Conservation (phyloP, 805 yeast species). For the Tetrapisispora nanseiensis region DNA sequence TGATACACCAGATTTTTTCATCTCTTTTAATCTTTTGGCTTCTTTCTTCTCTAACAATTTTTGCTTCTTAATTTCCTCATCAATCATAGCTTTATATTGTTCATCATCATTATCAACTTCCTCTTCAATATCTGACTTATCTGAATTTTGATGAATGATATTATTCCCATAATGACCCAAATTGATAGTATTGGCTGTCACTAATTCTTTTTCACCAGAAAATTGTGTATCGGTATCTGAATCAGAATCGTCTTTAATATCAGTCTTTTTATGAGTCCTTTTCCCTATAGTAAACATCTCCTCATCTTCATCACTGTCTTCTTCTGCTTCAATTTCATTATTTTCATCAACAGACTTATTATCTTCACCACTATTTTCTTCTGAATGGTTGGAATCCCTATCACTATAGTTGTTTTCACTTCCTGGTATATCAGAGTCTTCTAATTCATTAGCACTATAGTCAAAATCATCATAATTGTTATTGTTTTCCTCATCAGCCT, state of each 20-base stretch:
- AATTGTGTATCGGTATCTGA: conserved; percentile 5
- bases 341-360: conserved; percentile 17
- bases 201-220: not conserved
- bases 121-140: conserved; percentile 1
- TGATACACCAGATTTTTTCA: conserved; percentile 49
- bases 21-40: conserved; percentile 35
- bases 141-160: conserved; percentile 3
- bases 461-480: conserved; percentile 1
- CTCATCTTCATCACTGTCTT: conserved; percentile 14
- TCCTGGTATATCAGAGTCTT: conserved; percentile 10
- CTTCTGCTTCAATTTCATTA: conserved; percentile 18
- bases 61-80: conserved; percentile 16
- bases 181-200: conserved; percentile 13
- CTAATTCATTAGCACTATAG: conserved; percentile 17
- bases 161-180: conserved; percentile 25
- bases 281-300: conserved; percentile 11
- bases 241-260: conserved; percentile 8
- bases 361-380: conserved; percentile 15
- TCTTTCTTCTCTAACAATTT: conserved; percentile 16
- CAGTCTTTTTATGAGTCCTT: conserved; percentile 3
- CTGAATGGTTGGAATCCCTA: conserved; percentile 3
- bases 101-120: conserved; percentile 12
- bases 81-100: conserved; percentile 13
- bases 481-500: conserved; percentile 2
- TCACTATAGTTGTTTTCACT: conserved; percentile 5